These are phyloP conservation scores for Tilletia walkeri DNA, from an alignment of 1,284 basidiomycete species.

Conservation along the genomic window DNA sequence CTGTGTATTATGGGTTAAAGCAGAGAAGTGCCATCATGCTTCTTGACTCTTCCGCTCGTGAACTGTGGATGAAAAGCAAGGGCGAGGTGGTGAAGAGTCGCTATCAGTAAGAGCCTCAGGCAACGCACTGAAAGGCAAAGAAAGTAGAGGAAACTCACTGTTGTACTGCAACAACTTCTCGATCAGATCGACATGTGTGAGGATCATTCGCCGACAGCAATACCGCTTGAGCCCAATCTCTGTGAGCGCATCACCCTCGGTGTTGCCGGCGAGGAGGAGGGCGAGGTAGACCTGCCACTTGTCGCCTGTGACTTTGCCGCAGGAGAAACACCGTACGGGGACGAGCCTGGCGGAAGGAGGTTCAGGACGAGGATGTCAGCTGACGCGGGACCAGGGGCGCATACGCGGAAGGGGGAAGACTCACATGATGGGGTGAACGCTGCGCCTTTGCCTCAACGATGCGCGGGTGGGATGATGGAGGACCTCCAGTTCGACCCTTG, in stretches of 20 bases:
- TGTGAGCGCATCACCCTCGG: constrained; percentile 81
- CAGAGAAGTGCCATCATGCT: background rate
- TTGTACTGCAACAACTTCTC: constrained; percentile 95
- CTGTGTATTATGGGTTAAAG: no score
- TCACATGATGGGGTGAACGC: no score
- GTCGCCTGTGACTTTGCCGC: constrained; percentile 55
- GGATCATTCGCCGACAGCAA: constrained; percentile 94
- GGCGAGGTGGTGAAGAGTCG: background rate
- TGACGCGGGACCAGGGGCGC: background rate
- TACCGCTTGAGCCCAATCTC: constrained; percentile 87
- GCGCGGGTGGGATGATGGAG: no score
- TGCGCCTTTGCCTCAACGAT: no score
- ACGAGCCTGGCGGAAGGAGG: constrained; percentile 38
- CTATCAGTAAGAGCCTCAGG: background rate
- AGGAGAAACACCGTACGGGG: constrained; percentile 54
- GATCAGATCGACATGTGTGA: constrained; percentile 95
- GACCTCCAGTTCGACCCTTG: no score
- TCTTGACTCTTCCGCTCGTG: constrained; percentile 9
- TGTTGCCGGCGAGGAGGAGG: constrained; percentile 47
- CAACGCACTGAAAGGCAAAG: no score
- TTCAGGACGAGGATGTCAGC: background rate
- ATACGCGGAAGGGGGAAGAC: no score
- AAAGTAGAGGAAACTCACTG: no score
- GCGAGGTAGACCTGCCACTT: constrained; percentile 55
- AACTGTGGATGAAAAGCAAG: background rate